A percentile compares a stretch with the other conserved stretches of the same genome.
These are phyloP conservation scores for Centrapalus pauciflorus DNA, from an alignment of 129 eudicot species.

Conservation along the genomic window DNA sequence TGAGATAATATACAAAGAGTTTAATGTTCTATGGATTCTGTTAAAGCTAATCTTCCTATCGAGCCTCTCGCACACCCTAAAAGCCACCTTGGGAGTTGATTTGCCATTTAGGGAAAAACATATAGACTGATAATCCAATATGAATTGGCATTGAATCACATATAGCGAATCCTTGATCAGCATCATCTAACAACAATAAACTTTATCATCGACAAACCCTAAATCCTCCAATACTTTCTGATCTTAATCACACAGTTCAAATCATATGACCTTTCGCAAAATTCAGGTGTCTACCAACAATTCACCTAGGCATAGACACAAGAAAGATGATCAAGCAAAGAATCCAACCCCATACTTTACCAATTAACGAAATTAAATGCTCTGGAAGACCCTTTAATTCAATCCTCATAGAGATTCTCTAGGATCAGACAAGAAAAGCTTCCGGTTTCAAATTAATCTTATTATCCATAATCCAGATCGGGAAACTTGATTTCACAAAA, in stretches of 20 bases:
- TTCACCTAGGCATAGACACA: not conserved
- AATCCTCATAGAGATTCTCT: not conserved
- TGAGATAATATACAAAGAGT: too few species aligned
- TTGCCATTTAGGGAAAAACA: not conserved
- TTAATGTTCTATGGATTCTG: not conserved
- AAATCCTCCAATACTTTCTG: not conserved
- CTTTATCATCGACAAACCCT: slow-evolving; percentile 10
- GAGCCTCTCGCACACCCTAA: too few species aligned
- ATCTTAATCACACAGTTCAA: not conserved
- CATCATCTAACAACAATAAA: not conserved
- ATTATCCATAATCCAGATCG: not conserved
- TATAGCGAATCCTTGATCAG: not conserved
- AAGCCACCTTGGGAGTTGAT: too few species aligned
- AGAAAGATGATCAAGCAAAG: not conserved
- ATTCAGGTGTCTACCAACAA: not conserved
- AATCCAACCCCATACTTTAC: not conserved
- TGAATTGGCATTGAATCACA: not conserved
- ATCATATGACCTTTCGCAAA: not conserved
- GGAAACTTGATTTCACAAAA: not conserved
- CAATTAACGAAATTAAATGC: not conserved
- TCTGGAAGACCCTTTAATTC: not conserved
- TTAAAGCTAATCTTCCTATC: not conserved
- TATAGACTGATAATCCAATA: not conserved
- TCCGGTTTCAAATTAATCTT: slow-evolving; percentile 1
- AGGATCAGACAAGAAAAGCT: not conserved